phyloP scores from a whole-genome alignment of 164 flowering plant genomes.

The Tetracentron sinense region DNA sequence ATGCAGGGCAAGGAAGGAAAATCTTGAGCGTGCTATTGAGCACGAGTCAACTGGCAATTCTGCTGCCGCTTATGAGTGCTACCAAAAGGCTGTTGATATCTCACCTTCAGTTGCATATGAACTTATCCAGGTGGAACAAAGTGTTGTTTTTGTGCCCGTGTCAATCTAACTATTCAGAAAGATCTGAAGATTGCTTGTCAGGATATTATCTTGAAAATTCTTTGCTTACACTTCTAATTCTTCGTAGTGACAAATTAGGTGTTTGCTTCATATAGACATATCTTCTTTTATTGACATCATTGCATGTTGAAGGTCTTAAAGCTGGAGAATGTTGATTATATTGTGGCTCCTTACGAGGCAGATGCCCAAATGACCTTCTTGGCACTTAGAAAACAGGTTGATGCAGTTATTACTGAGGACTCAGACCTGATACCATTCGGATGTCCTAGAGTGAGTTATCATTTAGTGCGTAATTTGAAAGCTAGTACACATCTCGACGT shows the following conservation, averaged over 20 bases:
- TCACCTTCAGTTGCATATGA: constrained; percentile 81
- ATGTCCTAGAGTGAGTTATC: constrained; percentile 79
- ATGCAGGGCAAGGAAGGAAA: constrained; percentile 81
- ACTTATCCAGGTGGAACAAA: constrained; percentile 64
- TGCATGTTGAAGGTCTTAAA: too few species aligned
- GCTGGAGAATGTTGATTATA: too few species aligned
- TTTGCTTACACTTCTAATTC: too few species aligned
- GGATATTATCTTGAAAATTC: too few species aligned
- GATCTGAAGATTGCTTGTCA: neutral
- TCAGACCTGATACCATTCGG: constrained; percentile 98
- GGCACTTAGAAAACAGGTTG: constrained; percentile 76
- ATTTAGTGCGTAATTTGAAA: constrained; percentile 1
- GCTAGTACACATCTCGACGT: neutral
- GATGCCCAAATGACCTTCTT: constrained; percentile 99
- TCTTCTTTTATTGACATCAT: too few species aligned
- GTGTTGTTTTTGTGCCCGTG: neutral
- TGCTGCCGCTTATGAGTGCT: constrained; percentile 86
- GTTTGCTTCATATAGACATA: too few species aligned
- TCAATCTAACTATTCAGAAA: neutral
- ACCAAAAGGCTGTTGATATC: constrained; percentile 95
- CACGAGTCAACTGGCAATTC: constrained; percentile 83
- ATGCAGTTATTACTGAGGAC: constrained; percentile 91
- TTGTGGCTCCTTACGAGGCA: constrained; percentile 99
- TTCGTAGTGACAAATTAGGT: too few species aligned
- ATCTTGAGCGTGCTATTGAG: constrained; percentile 85